Evolutionary conservation across 2,329 filamentous ascomycete genomes (phyloP).

Genomic region (Ceratocystis colombiana): DNA sequence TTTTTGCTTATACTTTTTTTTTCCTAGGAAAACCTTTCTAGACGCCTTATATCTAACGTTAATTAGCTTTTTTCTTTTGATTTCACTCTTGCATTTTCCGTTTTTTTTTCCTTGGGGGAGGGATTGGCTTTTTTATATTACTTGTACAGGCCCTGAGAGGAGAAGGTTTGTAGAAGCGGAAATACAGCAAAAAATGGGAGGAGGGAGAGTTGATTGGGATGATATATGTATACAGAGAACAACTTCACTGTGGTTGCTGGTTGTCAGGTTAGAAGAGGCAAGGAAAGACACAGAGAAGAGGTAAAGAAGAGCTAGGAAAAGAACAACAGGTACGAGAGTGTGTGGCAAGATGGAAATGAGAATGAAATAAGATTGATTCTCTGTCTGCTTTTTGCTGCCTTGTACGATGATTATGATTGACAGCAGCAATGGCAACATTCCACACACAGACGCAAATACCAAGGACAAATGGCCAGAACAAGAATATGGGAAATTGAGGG

Average conservation of each 20-base stretch:
- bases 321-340: neutral
- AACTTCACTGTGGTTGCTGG: too few relatives aligned
- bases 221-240: slow-evolving; percentile 12
- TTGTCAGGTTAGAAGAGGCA: too few relatives aligned
- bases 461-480: too few relatives aligned
- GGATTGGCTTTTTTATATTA: neutral
- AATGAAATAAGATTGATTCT: neutral
- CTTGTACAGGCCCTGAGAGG: neutral
- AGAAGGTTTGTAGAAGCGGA: neutral
- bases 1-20: too few relatives aligned
- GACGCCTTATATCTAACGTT: neutral
- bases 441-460: too few relatives aligned
- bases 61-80: neutral
- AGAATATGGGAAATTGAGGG: neutral
- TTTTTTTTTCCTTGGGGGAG: neutral
- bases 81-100: neutral
- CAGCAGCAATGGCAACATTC: too few relatives aligned
- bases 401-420: too few relatives aligned
- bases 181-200: neutral
- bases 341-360: neutral
- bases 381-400: too few relatives aligned
- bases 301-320: neutral
- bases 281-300: neutral
- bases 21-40: too few relatives aligned
- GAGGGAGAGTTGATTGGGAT: neutral